Base-by-base conservation (phyloP, 164 flowering plant genomes). In the Malania oleifera region DNA sequence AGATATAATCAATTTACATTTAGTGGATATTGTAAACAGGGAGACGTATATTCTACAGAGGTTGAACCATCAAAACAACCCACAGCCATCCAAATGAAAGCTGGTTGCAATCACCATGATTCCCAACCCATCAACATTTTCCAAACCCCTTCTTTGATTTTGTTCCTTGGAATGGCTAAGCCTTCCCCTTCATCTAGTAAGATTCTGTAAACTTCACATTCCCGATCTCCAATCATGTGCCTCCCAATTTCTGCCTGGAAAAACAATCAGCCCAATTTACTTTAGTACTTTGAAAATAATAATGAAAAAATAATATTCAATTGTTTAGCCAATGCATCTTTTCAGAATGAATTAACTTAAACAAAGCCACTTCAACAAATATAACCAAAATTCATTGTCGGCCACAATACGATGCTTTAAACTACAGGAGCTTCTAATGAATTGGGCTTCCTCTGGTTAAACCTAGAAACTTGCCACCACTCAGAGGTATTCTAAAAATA, bases 111-210 rank as follows among this genome's bases (percentile, higher is more conserved):
- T 29, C 34, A 24, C 58, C 11, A 24, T 75, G 58, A 76, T 54
- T 81, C 75, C 88, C 91, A 83, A 31, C 88, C 86, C 91, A 83
- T 81, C 66, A 85, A 61, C 73, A 64, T 73, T 63, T 78, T 81
- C 88, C 83, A 68, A 43, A 85, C 91, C 35, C 63, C 61, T 52
- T 76, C 77, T 70, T 79, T 80, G 5, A 85, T 69, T 67, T 65
- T 73, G 52, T 59, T 45, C 69, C 78, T 69, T 8, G 83, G 63
- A 43, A 81, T 60, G n/a, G 70, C 43, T 38, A 54, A 40, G 23
- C 74, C 64, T 47, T 78, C 86, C 20, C 78, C 78, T 75, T 85
- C 91, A 47, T 76, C 82, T 0, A 85, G 75, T 56, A 79, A 59
- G 50, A 85, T 75, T 51, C 84, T 66, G 63, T 85, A 85, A 15